A percentile compares a stretch with the other conserved stretches of the same genome.
These are phyloP conservation scores for Clavulina sp. DNA, from an alignment of 768 basidiomycete species.

Conservation along the genomic window DNA sequence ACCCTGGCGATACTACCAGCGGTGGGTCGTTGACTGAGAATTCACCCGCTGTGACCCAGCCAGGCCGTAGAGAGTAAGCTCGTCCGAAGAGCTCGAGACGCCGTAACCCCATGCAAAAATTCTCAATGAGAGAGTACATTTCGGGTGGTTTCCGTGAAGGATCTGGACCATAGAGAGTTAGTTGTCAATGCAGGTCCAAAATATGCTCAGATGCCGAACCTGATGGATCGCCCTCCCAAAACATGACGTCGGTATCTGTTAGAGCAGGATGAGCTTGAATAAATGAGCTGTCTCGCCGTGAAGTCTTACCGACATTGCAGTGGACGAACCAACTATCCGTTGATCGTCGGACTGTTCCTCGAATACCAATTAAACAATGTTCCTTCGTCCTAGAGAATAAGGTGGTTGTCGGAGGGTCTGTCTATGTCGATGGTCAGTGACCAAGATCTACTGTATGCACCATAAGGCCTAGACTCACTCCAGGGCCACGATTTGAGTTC, in stretches of 20 bases:
- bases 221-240: slow-evolving; percentile 82
- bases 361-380: slow-evolving; percentile 93
- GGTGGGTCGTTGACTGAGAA: slow-evolving; percentile 24
- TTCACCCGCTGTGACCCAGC: slow-evolving; percentile 71
- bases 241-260: slow-evolving; percentile 84
- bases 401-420: slow-evolving; percentile 71
- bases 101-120: slow-evolving; percentile 87
- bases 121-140: slow-evolving; percentile 90
- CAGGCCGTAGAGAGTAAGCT: slow-evolving; percentile 45
- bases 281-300: neutral
- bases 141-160: slow-evolving; percentile 84
- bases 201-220: no score
- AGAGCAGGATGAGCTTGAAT: neutral
- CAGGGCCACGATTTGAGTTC: slow-evolving; percentile 50
- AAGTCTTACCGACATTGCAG: slow-evolving; percentile 74
- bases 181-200: slow-evolving; percentile 1
- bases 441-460: no score
- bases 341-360: slow-evolving; percentile 86
- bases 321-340: slow-evolving; percentile 96
- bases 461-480: slow-evolving; percentile 37
- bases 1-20: slow-evolving; percentile 13
- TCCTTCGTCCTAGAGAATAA: slow-evolving; percentile 82
- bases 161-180: slow-evolving; percentile 24
- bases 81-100: slow-evolving; percentile 82
- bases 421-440: slow-evolving; percentile 28